Conservation (phyloP, 805 yeast genomes). For the Yamadazyma insecticola region DNA sequence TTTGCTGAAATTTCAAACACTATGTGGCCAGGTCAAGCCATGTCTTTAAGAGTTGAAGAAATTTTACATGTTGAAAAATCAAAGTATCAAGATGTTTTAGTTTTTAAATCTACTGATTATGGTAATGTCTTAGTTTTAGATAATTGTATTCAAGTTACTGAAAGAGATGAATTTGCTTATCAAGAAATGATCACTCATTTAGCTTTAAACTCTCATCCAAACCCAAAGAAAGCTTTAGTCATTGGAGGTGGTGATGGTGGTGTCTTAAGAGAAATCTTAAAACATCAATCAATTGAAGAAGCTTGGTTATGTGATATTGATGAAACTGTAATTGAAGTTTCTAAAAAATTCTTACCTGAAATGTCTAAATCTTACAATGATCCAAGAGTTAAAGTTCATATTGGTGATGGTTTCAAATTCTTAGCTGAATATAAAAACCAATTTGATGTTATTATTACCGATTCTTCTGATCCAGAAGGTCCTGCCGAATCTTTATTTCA, state of each 20-base stretch:
- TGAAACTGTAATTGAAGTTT: slow-evolving; percentile 82
- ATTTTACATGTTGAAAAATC: slow-evolving; percentile 82
- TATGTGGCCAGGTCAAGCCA: slow-evolving; percentile 99
- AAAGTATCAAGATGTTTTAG: slow-evolving; percentile 87
- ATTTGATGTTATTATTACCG: slow-evolving; percentile 94
- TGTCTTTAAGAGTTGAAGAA: slow-evolving; percentile 84
- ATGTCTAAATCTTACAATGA: slow-evolving; percentile 81
- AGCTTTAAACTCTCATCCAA: slow-evolving; percentile 88
- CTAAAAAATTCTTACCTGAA: slow-evolving; percentile 83
- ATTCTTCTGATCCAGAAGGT: slow-evolving; percentile 97
- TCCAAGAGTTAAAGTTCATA: slow-evolving; percentile 85
- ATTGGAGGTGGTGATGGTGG: slow-evolving; percentile 99
- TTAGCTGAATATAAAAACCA: slow-evolving; percentile 76
- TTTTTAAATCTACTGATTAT: slow-evolving; percentile 87
- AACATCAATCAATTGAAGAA: slow-evolving; percentile 81
- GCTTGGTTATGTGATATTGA: slow-evolving; percentile 94
- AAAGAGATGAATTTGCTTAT: slow-evolving; percentile 94
- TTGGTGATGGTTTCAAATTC: slow-evolving; percentile 98
- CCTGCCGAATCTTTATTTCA: slow-evolving; percentile 95
- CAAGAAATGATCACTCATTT: slow-evolving; percentile 98
- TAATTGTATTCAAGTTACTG: slow-evolving; percentile 93
- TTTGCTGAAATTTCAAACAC: slow-evolving; percentile 91
- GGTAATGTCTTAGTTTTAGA: slow-evolving; percentile 95
- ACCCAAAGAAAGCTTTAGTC: slow-evolving; percentile 89
- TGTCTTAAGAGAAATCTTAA: slow-evolving; percentile 89